Evolutionary conservation across 306 rosid genomes (phyloP).

Genomic region (Hippophae tibetana): DNA sequence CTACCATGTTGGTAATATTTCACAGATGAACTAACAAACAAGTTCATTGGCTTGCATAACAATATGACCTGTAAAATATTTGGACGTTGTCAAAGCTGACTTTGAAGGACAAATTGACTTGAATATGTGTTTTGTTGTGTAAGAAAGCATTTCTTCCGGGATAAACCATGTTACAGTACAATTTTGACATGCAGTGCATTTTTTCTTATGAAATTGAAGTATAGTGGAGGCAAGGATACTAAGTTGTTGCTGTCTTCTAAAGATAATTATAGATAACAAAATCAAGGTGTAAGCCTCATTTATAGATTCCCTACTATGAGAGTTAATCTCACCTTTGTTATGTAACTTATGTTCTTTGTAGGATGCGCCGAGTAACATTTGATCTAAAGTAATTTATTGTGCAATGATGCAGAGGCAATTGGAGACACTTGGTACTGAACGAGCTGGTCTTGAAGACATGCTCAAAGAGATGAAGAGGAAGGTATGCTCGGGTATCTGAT

Average conservation of each 20-base stretch:
- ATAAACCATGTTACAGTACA: too few relatives aligned
- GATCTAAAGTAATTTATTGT: slow-evolving; percentile 10
- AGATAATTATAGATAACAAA: too few relatives aligned
- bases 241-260: too few relatives aligned
- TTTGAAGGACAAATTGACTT: not conserved
- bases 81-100: not conserved
- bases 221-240: not conserved
- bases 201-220: not conserved
- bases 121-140: not conserved
- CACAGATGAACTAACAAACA: not conserved
- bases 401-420: slow-evolving; percentile 79
- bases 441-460: slow-evolving; percentile 99
- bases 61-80: not conserved
- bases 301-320: not conserved
- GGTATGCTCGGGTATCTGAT: slow-evolving; percentile 32
- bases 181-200: too few relatives aligned
- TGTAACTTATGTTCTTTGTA: slow-evolving; percentile 12
- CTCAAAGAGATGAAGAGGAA: slow-evolving; percentile 98
- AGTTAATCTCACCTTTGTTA: not conserved
- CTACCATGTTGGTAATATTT: too few relatives aligned
- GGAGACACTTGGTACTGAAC: slow-evolving; percentile 93
- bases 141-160: too few relatives aligned
- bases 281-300: not conserved
- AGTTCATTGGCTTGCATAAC: not conserved
- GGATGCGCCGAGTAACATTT: not conserved